phyloP scores from a whole-genome alignment of 345 rosid genomes.

The Heritiera fomes region DNA sequence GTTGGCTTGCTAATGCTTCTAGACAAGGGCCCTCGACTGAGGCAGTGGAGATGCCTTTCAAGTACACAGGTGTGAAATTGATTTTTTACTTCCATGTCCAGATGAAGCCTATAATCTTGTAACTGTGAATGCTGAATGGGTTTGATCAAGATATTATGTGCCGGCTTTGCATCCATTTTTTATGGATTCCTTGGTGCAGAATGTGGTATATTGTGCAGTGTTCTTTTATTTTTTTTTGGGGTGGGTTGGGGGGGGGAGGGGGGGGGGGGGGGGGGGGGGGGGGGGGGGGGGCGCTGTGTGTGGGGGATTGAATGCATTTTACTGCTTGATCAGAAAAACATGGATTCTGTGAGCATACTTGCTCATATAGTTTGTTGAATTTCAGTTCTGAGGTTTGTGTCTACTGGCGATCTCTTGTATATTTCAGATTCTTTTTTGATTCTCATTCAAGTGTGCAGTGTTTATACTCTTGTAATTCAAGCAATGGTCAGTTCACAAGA shows the following conservation, averaged over 20 bases:
- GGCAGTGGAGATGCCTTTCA: conserved; percentile 80
- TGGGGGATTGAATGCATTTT: conserved; percentile 25
- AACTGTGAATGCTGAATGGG: conserved; percentile 28
- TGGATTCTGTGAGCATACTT: conserved; percentile 29
- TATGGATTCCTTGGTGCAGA: conserved; percentile 25
- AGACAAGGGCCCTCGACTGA: conserved; percentile 62
- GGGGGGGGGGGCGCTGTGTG: no score
- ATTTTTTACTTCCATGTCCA: conserved; percentile 13
- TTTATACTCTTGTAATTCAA: conserved; percentile 3
- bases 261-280: no score
- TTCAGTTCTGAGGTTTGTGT: conserved; percentile 26
- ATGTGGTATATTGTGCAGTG: conserved; percentile 38
- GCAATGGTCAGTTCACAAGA: neutral
- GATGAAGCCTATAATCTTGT: conserved; percentile 22
- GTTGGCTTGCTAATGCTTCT: conserved; percentile 82
- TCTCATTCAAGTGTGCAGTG: conserved; percentile 9
- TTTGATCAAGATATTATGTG: conserved; percentile 21
- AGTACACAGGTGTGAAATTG: conserved; percentile 65
- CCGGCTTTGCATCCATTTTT: conserved; percentile 26
- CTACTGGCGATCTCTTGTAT: conserved; percentile 32
- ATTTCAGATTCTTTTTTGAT: conserved; percentile 41
- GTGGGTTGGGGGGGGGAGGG: no score
- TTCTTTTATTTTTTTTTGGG: conserved; percentile 26
- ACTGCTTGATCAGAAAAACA: conserved; percentile 28
- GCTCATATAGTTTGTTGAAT: conserved; percentile 34